A percentile compares a stretch with the other conserved stretches of the same genome.
phyloP scores from a whole-genome alignment of 441 rosid genomes.

The Sinapis alba region DNA sequence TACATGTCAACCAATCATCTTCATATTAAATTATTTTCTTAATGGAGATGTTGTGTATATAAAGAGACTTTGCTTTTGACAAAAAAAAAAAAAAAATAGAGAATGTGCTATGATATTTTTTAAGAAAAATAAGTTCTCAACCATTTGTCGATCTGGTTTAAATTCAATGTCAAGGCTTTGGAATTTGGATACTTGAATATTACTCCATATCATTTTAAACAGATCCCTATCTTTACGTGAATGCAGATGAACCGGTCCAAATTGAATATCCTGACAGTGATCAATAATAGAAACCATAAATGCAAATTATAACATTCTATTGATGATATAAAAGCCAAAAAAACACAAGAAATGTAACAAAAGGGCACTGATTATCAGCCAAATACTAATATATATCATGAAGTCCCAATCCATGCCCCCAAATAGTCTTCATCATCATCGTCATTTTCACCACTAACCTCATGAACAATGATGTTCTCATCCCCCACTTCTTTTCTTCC shows the following conservation, averaged over 20 bases:
- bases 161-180: not conserved
- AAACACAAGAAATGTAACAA: not conserved
- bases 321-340: not conserved
- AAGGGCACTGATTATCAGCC: not conserved
- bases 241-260: not conserved
- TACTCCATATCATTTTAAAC: not conserved
- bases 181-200: not conserved
- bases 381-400: not conserved
- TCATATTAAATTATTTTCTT: no score
- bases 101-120: not conserved
- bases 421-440: not conserved
- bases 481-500: not conserved
- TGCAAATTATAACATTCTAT: slow-evolving; percentile 36
- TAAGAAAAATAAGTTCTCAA: not conserved
- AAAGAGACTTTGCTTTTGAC: not conserved
- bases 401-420: not conserved
- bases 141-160: not conserved
- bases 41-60: not conserved
- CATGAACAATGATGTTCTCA: slow-evolving; percentile 3
- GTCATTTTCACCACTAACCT: not conserved
- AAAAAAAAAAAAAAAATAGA: no score
- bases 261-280: not conserved
- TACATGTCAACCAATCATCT: no score
- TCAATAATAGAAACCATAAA: slow-evolving; percentile 20
- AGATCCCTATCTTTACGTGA: not conserved